These are phyloP conservation scores for Wickerhamiella spandovensis DNA, from an alignment of 805 yeast species.

Conservation along the genomic window DNA sequence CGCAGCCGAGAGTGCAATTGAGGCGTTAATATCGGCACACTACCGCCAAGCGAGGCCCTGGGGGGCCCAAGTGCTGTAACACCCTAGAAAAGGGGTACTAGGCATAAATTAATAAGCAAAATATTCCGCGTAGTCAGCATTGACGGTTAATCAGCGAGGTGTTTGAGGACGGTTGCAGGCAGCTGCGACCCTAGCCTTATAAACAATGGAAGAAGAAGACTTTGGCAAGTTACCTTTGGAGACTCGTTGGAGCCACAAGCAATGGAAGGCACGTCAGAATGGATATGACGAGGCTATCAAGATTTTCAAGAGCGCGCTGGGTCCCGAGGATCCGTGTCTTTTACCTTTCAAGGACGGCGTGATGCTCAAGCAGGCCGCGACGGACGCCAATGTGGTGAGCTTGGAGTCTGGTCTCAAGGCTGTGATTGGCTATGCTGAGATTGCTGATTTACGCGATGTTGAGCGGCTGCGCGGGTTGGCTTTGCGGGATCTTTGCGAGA, in stretches of 20 bases:
- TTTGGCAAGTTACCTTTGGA: conserved; percentile 48
- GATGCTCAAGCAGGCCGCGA: conserved; percentile 41
- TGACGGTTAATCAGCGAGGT: too few species aligned
- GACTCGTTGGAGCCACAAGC: conserved; percentile 51
- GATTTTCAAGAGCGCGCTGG: conserved; percentile 37
- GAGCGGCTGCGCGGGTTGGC: conserved; percentile 23
- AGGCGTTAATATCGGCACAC: too few species aligned
- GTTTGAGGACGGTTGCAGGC: too few species aligned
- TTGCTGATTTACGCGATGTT: conserved; percentile 33
- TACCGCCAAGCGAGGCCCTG: too few species aligned
- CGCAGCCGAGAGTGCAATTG: too few species aligned
- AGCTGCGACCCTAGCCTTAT: background rate
- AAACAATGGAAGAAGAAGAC: conserved; percentile 36
- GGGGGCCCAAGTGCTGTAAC: too few species aligned
- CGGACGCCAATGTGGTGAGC: conserved; percentile 81
- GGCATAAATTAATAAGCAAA: too few species aligned
- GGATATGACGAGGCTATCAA: conserved; percentile 61
- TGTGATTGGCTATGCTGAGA: conserved; percentile 40
- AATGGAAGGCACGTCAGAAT: conserved; percentile 76
- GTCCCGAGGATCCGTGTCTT: conserved; percentile 38
- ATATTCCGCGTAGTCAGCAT: too few species aligned
- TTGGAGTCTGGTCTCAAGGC: conserved; percentile 68
- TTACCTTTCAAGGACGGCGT: conserved; percentile 40
- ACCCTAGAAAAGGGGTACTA: too few species aligned
- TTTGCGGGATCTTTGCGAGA: conserved; percentile 47